These are phyloP conservation scores for Suillus brevipes DNA, from an alignment of 768 basidiomycete genomes.

Conservation along the genomic window DNA sequence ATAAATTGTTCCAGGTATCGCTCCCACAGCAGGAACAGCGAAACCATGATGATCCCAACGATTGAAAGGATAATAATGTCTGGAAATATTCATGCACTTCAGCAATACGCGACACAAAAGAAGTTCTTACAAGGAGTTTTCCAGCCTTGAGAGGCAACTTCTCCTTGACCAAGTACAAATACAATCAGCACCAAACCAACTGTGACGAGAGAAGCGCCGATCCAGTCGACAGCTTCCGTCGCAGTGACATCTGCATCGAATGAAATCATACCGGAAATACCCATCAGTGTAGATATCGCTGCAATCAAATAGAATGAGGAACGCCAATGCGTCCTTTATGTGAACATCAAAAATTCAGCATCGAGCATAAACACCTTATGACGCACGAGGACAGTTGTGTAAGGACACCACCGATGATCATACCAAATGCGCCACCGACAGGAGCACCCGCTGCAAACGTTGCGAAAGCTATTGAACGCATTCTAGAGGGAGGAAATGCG, in stretches of 20 bases:
- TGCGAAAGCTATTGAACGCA: conserved; percentile 77
- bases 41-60: conserved; percentile 56
- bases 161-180: conserved; percentile 72
- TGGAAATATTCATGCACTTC: conserved; percentile 25
- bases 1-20: conserved; percentile 48
- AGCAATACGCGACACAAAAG: conserved; percentile 6
- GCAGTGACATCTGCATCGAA: conserved; percentile 58
- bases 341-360: not conserved
- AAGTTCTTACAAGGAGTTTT: conserved; percentile 48
- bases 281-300: conserved; percentile 53
- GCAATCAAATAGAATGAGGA: conserved; percentile 61
- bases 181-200: conserved; percentile 67
- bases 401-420: conserved; percentile 68
- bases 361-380: not conserved
- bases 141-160: conserved; percentile 62
- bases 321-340: conserved; percentile 56
- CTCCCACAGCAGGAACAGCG: conserved; percentile 67
- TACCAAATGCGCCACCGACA: conserved; percentile 73
- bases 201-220: conserved; percentile 68
- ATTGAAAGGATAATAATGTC: conserved; percentile 75
- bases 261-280: conserved; percentile 53
- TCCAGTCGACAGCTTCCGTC: conserved; percentile 62
- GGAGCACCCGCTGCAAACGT: conserved; percentile 86
- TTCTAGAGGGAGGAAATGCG: conserved; percentile 65
- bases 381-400: conserved; percentile 51